phyloP scores from a whole-genome alignment of 2,329 filamentous ascomycete genomes.

The Teratosphaeria zuluensis region DNA sequence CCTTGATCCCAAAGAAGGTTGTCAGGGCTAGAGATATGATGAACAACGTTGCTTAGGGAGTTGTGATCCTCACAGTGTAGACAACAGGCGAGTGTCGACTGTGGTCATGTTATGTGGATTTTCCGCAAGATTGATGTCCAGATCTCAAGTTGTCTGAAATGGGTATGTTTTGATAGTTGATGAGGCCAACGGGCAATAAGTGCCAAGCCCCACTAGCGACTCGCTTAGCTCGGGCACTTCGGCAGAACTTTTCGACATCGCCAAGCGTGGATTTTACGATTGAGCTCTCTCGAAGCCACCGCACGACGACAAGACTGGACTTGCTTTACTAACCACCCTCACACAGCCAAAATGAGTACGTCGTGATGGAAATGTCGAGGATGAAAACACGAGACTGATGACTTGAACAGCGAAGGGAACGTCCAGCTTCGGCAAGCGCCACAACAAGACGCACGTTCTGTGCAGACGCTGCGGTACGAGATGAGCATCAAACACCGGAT shows the following conservation, averaged over 20 bases:
- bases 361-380: not conserved
- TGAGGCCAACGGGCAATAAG: not conserved
- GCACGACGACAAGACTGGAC: not conserved
- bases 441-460: conserved; percentile 97
- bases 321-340: not conserved
- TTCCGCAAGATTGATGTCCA: not conserved
- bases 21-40: no score
- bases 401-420: conserved; percentile 55
- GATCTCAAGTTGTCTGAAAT: not conserved
- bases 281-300: not conserved
- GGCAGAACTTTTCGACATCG: not conserved
- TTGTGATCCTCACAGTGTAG: no score
- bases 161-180: no score
- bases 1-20: no score
- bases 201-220: not conserved
- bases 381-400: conserved; percentile 33
- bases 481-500: conserved; percentile 35
- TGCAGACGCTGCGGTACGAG: conserved; percentile 87
- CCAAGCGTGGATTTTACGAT: not conserved
- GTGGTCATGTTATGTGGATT: no score
- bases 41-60: no score
- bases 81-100: no score
- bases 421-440: conserved; percentile 67
- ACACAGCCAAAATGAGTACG: conserved; percentile 21
- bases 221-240: not conserved